Evolutionary conservation across 2,329 filamentous ascomycete species (phyloP).

Genomic region (Madurella mycetomatis): DNA sequence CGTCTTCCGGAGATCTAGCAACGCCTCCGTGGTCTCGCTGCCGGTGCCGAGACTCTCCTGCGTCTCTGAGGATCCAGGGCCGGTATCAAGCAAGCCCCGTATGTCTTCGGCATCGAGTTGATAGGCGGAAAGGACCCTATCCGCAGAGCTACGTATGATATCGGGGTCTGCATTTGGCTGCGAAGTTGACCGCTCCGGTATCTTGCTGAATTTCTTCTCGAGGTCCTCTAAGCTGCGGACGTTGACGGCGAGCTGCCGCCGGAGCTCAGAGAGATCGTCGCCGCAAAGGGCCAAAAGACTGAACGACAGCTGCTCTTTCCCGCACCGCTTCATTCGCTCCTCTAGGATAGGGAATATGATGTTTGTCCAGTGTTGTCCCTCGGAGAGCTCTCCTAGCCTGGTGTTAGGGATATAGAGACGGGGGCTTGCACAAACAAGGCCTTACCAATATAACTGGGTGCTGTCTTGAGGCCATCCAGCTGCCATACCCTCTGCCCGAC

Average conservation of each 20-base stretch:
- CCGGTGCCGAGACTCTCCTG: background rate
- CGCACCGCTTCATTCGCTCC: slow-evolving; percentile 62
- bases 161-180: background rate
- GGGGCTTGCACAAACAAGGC: background rate
- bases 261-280: slow-evolving; percentile 54
- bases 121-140: slow-evolving; percentile 5
- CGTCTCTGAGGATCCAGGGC: background rate
- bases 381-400: slow-evolving; percentile 33
- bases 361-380: slow-evolving; percentile 58
- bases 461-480: slow-evolving; percentile 75
- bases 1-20: slow-evolving; percentile 1
- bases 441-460: slow-evolving; percentile 61
- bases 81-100: background rate
- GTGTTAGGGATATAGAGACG: slow-evolving; percentile 8
- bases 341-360: slow-evolving; percentile 62
- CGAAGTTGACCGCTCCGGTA: background rate
- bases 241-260: slow-evolving; percentile 42
- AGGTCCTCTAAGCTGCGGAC: slow-evolving; percentile 39
- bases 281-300: slow-evolving; percentile 71
- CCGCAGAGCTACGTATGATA: background rate
- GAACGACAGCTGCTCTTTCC: slow-evolving; percentile 65
- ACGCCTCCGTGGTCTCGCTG: background rate
- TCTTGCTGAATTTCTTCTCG: slow-evolving; percentile 28
- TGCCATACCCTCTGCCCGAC: slow-evolving; percentile 74
- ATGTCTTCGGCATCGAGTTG: slow-evolving; percentile 13